Evolutionary conservation across 2,329 filamentous ascomycete species (phyloP).

Genomic region (Scleromitrula shiraiana): DNA sequence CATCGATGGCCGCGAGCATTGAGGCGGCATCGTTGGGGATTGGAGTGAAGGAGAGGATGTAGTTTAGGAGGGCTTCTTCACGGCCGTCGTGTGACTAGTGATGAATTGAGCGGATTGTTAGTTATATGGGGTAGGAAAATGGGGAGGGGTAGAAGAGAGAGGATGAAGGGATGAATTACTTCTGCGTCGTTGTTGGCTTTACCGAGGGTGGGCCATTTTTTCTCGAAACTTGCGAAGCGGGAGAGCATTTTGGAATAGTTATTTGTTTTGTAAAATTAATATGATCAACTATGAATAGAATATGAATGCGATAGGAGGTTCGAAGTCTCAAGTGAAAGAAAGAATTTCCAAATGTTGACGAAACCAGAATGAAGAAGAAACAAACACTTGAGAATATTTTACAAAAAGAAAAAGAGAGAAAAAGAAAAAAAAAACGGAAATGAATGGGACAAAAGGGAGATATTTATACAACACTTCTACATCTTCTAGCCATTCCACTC

Average conservation of each 20-base stretch:
- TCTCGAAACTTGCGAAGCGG: background rate
- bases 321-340: no score
- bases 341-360: no score
- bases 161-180: background rate
- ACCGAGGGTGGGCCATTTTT: background rate
- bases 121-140: background rate
- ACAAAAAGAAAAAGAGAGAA: background rate
- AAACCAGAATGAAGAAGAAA: background rate
- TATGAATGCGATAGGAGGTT: background rate
- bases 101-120: background rate
- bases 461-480: background rate
- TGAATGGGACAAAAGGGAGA: background rate
- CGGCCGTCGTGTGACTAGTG: conserved; percentile 56
- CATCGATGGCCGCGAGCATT: conserved; percentile 61
- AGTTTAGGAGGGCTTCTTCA: conserved; percentile 65
- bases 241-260: no score
- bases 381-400: background rate
- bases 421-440: background rate
- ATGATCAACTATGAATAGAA: background rate
- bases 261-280: background rate
- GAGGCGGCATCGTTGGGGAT: conserved; percentile 53
- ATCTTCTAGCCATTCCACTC: no score
- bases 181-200: background rate
- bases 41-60: conserved; percentile 53
- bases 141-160: background rate